phyloP scores from a whole-genome alignment of 768 basidiomycete species.

The Tremella yokohamensis region DNA sequence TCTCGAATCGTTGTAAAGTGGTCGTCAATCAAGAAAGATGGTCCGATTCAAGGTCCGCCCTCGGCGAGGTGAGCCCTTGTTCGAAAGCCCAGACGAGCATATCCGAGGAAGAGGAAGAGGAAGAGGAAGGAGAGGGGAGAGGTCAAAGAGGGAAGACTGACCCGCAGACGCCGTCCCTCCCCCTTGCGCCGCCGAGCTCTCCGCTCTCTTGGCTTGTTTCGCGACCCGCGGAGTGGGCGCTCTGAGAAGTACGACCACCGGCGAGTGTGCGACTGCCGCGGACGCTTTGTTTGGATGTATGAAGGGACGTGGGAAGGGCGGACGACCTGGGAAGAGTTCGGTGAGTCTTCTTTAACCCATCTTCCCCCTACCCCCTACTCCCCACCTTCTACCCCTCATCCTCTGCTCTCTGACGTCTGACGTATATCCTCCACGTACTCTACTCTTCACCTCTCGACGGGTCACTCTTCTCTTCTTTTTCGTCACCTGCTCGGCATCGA shows the following conservation, averaged over 20 bases:
- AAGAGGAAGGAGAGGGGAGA: no score
- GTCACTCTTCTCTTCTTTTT: no score
- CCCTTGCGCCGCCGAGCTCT: constrained; percentile 45
- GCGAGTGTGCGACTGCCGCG: constrained; percentile 39
- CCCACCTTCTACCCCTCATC: no score
- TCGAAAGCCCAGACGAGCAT: not conserved
- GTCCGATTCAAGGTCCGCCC: constrained; percentile 42
- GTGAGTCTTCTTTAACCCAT: not conserved
- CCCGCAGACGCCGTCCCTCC: constrained; percentile 23
- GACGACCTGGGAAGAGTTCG: constrained; percentile 17
- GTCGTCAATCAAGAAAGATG: constrained; percentile 10
- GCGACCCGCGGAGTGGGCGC: constrained; percentile 31
- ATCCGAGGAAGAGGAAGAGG: no score
- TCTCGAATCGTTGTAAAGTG: not conserved
- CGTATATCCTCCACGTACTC: no score
- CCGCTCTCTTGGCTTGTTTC: constrained; percentile 48
- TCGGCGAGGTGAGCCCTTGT: constrained; percentile 23
- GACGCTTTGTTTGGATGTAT: constrained; percentile 47
- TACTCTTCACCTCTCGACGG: no score
- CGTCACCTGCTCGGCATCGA: no score
- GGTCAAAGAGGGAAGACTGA: not conserved
- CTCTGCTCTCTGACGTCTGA: no score
- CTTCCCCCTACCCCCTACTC: not conserved
- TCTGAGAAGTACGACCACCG: constrained; percentile 31
- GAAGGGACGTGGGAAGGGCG: constrained; percentile 21